Base-by-base conservation (phyloP, 768 basidiomycete genomes). In the Tylopilus intermedius region DNA sequence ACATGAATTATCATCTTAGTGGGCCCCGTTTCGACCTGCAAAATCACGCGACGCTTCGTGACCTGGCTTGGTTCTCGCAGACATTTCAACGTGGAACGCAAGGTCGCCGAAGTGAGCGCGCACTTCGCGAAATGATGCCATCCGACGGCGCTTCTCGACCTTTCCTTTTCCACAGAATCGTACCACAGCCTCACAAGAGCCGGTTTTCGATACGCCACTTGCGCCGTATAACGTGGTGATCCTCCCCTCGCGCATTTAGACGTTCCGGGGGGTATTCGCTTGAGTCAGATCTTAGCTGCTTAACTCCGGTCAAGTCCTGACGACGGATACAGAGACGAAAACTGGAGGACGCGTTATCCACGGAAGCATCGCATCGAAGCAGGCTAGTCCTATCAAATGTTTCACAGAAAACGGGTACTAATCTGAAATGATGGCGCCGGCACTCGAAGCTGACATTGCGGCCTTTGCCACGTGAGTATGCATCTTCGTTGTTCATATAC, bases 121-220 rank as follows among this genome's bases (percentile, higher is more conserved):
- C n/a, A 43, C 26, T 15, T 18, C 18, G 18, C 13, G 11, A 4
- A 10, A 8, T 11, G 18, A 47, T 18, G 22, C 21, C 27, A 38
- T 39, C 27, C 14, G 4, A 26, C 32, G 9, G 7, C 6, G 9
- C 37, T n/a, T 54, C 29, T 38, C 9, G n/a, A 41, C 5, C 2
- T 38, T 38, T n/a, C 14, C n/a, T n/a, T 18, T 22, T 13, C 15
- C 33, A 73, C 67, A 55, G 63, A 66, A 11, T 49, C 69, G 26
- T 63, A 70, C 4, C 68, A 71, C 10, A 68, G 68, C 30, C 62
- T 74, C 21, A 47, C 60, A 13, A 65, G 59, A 46, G 67, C 64
- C 8, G 69, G 69, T 8, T 8, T 68, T 73, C 54, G 62, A 63
- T 45, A 61, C 59, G 4, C 65, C 65, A 38, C 48, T 66, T 45